Base-by-base conservation (phyloP, 1,139 yeast genomes). In the Magnusiomyces tetraspermus region DNA sequence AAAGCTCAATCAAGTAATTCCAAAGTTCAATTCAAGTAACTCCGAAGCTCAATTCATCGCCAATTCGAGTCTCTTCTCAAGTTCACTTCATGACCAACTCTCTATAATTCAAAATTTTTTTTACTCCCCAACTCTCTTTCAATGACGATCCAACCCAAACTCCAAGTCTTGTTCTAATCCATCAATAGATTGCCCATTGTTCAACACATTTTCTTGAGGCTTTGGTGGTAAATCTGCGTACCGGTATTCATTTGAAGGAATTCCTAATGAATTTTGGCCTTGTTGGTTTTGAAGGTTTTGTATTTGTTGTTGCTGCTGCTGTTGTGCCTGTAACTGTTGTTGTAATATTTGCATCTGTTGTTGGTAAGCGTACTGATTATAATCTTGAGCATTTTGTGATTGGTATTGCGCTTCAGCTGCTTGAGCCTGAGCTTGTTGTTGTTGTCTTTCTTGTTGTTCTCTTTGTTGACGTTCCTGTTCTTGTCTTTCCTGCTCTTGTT, bases 131-230 rank as follows among this genome's bases (percentile, higher is more conserved):
- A 3, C 23, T 42, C 17, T 42, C 33, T n/a, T 26, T 43, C 36
- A 28, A 15, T 58, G 54, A 19, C 79, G 74, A 64, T 80, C 85
- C 43, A 80, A 65, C 1, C 84, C 85, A 62, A 73, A 79, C 54
- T 79, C 83, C 56, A 80, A 63, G 55, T 80, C 86, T 56, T 74
- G 76, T 58, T 81, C 86, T 41, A 80, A 63, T 48, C 76, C 79
- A 30, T 64, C 67, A 47, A 55, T 57, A 2, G 53, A 57, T 42
- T 62, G 64, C 22, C 60, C 62, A 48, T 58, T 50, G 22, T 54
- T 53, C 13, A 51, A 54, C 23, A 57, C 56, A 60, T 67, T 69
- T 53, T 74, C 77, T 48, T 71, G 73, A 0, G 77, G 76, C 51
- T 67, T 67, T 5, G 76, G 77, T 1, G 76, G 76, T 41, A 65